Evolutionary conservation across 176 grass and related monocot species (phyloP), one percentile per base, ranked within the genome.

Genomic region (Aegilops sharonensis): DNA sequence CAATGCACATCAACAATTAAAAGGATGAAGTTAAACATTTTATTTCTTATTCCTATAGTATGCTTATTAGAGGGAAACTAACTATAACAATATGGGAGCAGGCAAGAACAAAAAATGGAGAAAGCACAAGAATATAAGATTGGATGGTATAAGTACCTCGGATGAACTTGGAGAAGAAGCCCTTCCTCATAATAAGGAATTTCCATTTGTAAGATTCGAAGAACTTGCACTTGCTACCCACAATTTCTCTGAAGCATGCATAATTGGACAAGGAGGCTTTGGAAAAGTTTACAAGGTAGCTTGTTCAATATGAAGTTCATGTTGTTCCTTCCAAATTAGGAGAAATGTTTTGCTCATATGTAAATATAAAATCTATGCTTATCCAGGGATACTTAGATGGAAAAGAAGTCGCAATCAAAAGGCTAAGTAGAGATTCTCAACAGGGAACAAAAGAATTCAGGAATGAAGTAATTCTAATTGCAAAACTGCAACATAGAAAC

Each of bases 241-340:
- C 20, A 64, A 90, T 32, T 93, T 93, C 66, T 82, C 85, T 0
- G 52, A 68, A 60, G 4, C 79, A 18, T 88, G 5, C 54, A 68
- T 81, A 75, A 76, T 89, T 21, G 87, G 91, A n/a, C 23, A 92
- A 39, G 91, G 80, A 72, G 87, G 84, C 57, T 92, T 92, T 21
- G 81, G 84, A 9, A 86, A 86, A 30, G 87, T 92, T 57, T 92
- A 87, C 8, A 90, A 92, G 85, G 91, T 92, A 90, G 39, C 0
- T 40, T 4, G 39, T 40, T 40, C 39, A 0, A 40, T 40, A 40
- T 40, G 8, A 9, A 40, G 39, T 1, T 9, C 39, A 40, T 40
- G 39, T 40, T 40, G 9, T 9, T 40, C 39, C 7, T 40, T 9
- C 2, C 9, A 40, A 3, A 54, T 54, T 23, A 24, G 13, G 59